Evolutionary conservation across 1,284 basidiomycete species (phyloP), one percentile per base, ranked within the genome.

Genomic region (Trametes hirsuta): DNA sequence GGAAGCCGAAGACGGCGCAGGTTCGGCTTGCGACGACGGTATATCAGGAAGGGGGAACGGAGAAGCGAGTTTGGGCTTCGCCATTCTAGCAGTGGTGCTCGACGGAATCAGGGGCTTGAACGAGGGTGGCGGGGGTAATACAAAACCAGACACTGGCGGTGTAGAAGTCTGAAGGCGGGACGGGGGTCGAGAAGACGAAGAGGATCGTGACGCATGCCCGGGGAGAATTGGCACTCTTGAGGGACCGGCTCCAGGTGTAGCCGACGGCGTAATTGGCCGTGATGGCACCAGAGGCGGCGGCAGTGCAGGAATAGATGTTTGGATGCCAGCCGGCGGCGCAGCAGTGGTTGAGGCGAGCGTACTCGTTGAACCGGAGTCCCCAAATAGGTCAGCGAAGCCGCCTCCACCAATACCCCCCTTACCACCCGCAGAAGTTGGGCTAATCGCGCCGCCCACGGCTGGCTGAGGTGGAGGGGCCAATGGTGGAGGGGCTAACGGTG

Each of bases 11-110:
- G 55, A 61, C 22, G 69, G 58, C 40, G 71, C 69, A 45, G 69
- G 73, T 4, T 63, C 64, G 12, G 77, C 76, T 30, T 80, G 81
- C 2, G 81, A 79, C 3, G 78, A 72, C 11, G 81, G 70, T 10
- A 77, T 80, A 11, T 79, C 77, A 15, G 61, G 57, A 14, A 61
- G 53, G 6, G 65, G 58, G 46, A 63, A 66, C 5, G 59, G 63
- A 5, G 59, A 65, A 6, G 64, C 49, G 14, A 61, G 24, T 39
- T 61, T 55, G 2, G 61, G 64, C 49, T 63, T 65, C 18, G 58
- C 25, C 8, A 34, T 35, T 47, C 41, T 55, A 8, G 37, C 10
- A 0, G 42, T 15, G 12, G 44, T 52, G 11, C 47, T 42, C 8
- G 50, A 55, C 1, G 61, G 48, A 1, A 47, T 34, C 12, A 58